A percentile compares a stretch with the other conserved stretches of the same genome.
Evolutionary conservation across 2,329 filamentous ascomycete species (phyloP).

Genomic region (Trichoderma koningiopsis): DNA sequence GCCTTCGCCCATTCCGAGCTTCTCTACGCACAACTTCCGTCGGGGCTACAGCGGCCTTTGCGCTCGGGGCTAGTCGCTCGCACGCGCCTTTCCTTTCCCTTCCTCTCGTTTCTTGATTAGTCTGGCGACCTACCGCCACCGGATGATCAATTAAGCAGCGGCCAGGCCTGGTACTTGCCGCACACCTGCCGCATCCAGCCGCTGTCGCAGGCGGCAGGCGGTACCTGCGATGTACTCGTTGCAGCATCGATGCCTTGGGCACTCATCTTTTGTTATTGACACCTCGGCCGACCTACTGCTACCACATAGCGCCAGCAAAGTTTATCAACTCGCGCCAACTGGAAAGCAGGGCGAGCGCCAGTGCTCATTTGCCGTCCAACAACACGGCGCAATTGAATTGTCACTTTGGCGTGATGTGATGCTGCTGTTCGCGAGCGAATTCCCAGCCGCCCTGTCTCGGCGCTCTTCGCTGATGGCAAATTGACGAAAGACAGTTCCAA

Average conservation of each 20-base stretch:
- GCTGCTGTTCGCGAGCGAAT: neutral
- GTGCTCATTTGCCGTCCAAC: neutral
- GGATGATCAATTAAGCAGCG: conserved; percentile 13
- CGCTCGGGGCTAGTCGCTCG: conserved; percentile 17
- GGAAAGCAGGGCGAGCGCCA: conserved; percentile 3
- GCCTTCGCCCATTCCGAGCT: conserved; percentile 2
- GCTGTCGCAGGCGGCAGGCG: neutral
- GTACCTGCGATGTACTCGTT: conserved; percentile 4
- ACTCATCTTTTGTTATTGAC: neutral
- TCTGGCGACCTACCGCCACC: conserved; percentile 11
- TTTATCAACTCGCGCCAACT: conserved; percentile 7
- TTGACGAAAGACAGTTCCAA: conserved; percentile 1
- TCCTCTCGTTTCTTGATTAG: conserved; percentile 15
- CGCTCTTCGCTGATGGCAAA: conserved; percentile 13
- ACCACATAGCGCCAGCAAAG: neutral
- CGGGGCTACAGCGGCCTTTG: conserved; percentile 32
- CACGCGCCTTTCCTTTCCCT: neutral
- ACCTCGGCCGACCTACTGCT: neutral
- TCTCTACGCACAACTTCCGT: conserved; percentile 20
- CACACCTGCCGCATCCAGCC: conserved; percentile 24
- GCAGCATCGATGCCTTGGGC: neutral
- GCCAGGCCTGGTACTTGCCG: conserved; percentile 15
- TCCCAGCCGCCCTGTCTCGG: neutral
- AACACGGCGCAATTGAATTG: neutral
- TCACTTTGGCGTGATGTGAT: neutral